These are phyloP conservation scores for Magnusiomyces ingens DNA, from an alignment of 1,139 yeast genomes.

Conservation along the genomic window DNA sequence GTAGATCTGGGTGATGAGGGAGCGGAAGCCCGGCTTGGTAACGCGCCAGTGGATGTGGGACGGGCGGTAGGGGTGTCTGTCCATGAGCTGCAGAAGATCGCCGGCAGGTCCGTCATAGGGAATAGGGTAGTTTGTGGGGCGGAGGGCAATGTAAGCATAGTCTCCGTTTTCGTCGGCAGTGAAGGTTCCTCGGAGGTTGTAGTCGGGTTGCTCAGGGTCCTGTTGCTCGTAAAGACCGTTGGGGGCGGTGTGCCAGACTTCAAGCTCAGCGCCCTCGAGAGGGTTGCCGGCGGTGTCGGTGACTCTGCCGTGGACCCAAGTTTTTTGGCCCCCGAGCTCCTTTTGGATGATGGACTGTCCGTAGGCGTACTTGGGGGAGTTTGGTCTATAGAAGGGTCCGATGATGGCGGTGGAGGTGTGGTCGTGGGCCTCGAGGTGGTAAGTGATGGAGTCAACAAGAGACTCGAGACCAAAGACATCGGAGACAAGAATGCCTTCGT, in stretches of 20 bases:
- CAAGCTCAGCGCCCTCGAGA: slow-evolving; percentile 30
- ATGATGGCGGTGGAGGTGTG: slow-evolving; percentile 34
- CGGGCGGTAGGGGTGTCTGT: slow-evolving; percentile 38
- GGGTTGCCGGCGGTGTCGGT: slow-evolving; percentile 33
- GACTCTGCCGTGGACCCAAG: slow-evolving; percentile 29
- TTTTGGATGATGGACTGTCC: slow-evolving; percentile 32
- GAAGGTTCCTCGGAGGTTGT: slow-evolving; percentile 33
- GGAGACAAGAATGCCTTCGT: slow-evolving; percentile 34
- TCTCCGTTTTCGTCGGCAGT: slow-evolving; percentile 31
- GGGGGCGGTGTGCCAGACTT: slow-evolving; percentile 39
- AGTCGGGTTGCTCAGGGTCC: slow-evolving; percentile 35
- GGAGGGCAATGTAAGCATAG: slow-evolving; percentile 30
- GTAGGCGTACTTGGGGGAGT: slow-evolving; percentile 29
- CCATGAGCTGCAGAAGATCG: slow-evolving; percentile 31
- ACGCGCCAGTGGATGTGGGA: slow-evolving; percentile 38
- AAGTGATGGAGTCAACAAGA: slow-evolving; percentile 33
- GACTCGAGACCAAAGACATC: slow-evolving; percentile 36
- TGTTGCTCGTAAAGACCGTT: slow-evolving; percentile 38
- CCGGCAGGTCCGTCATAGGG: slow-evolving; percentile 42
- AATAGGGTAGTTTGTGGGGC: slow-evolving; percentile 39
- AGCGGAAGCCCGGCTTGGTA: slow-evolving; percentile 27
- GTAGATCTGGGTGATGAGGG: slow-evolving; percentile 32
- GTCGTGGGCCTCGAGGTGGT: slow-evolving; percentile 22
- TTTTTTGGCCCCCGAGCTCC: slow-evolving; percentile 32
- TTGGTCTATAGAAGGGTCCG: slow-evolving; percentile 33